Evolutionary conservation across 2,329 filamentous ascomycete genomes (phyloP), one percentile per base, ranked within the genome.

Genomic region (Neobulgaria alba): DNA sequence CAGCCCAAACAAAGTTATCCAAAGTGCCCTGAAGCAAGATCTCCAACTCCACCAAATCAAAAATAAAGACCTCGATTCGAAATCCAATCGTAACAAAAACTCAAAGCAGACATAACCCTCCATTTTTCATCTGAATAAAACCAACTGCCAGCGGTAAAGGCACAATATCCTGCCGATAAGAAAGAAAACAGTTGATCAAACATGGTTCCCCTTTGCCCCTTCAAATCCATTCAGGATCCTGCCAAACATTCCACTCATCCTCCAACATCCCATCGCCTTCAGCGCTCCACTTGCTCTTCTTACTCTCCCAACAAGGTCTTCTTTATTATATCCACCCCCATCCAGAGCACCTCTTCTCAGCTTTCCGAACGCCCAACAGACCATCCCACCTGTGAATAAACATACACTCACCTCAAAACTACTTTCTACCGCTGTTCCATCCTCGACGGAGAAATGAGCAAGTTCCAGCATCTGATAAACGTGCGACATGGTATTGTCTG

Each of bases 361-460:
- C 35, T 54, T 50, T 10, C 49, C 53, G 43, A 51, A 57, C 4
- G 52, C 54, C 55, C 54, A 57, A 29, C 55, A 57, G 0, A 57
- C 49, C 41, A 57, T 50, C 0, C 54, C 54, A 8, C 52, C 54
- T 0, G 55, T 57, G 14, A 57, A 55, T 10, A 57, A 29, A 35
- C 51, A 49, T 2, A 52, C 47, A 0, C 49, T 47, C 17, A 56
- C 47, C 34, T 57, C 55, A 31, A 50, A 57, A 2, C 38, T 44
- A 5, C 37, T 43, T 30, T 53, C 47, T 1, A 48, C 46, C 1
- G 41, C 53, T 2, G 39, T 16, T 3, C 49, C 47, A 10, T 16
- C 30, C 16, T 40, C 41, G 18, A 56, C 43, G 5, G 31, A 39
- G 2, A 41, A 36, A 36, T 56, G 47, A 29, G 50, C 53, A 2